These are phyloP conservation scores for Cyphellophora attinorum DNA, from an alignment of 2,329 filamentous ascomycete genomes.

Conservation along the genomic window DNA sequence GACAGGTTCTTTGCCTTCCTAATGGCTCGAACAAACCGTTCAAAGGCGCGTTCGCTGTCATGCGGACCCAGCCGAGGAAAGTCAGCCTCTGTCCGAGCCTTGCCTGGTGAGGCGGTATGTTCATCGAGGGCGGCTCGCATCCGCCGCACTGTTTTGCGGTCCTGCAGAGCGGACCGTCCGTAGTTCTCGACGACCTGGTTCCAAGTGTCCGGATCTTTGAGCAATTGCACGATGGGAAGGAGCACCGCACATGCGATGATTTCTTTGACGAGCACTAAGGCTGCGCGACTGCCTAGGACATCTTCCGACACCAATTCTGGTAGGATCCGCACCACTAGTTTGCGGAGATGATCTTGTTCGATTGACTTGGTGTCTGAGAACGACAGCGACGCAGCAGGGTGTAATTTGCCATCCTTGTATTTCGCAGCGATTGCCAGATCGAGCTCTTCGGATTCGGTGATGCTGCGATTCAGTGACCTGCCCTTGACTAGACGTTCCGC, in stretches of 20 bases:
- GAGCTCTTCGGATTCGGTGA: conserved; percentile 94
- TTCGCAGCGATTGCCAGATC: conserved; percentile 93
- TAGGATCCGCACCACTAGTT: conserved; percentile 61
- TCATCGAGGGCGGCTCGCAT: conserved; percentile 86
- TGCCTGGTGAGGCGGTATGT: conserved; percentile 75
- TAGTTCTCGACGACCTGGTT: conserved; percentile 91
- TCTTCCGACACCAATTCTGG: conserved; percentile 64
- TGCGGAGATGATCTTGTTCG: conserved; percentile 81
- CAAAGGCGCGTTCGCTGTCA: conserved; percentile 86
- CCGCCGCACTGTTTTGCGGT: conserved; percentile 87
- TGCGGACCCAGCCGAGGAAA: conserved; percentile 72
- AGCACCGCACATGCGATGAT: conserved; percentile 89
- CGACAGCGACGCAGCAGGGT: conserved; percentile 72
- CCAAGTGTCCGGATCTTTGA: conserved; percentile 93
- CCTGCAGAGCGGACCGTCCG: conserved; percentile 77
- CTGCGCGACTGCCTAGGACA: conserved; percentile 69
- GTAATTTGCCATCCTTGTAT: conserved; percentile 79
- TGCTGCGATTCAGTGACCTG: conserved; percentile 73
- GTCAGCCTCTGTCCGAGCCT: conserved; percentile 51
- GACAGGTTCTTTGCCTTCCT: conserved; percentile 83
- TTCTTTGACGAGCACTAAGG: conserved; percentile 73
- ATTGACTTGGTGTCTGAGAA: conserved; percentile 75
- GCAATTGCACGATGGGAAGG: conserved; percentile 65
- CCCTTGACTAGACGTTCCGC: conserved; percentile 82
- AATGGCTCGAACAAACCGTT: conserved; percentile 85